Percentiles rank a stretch among this genome's conserved stretches.
Evolutionary conservation across 768 basidiomycete species (phyloP).

Genomic region (Trametes cinnabarina): DNA sequence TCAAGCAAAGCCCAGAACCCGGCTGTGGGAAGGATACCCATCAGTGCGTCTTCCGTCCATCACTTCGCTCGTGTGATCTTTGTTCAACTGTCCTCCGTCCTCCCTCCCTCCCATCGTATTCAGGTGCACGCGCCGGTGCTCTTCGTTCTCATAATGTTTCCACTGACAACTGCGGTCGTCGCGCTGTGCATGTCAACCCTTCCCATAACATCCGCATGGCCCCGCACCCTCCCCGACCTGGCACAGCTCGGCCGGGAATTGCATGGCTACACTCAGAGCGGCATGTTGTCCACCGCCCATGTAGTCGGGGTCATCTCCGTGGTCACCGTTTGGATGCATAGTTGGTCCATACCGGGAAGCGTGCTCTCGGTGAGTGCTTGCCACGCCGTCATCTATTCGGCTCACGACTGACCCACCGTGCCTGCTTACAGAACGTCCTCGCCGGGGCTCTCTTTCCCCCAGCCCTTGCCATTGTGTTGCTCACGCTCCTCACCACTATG

Average conservation of each 20-base stretch:
- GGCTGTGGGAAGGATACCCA: slow-evolving; percentile 39
- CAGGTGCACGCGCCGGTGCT: slow-evolving; percentile 61
- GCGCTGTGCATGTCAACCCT: slow-evolving; percentile 49
- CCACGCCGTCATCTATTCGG: no score
- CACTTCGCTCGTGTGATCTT: slow-evolving; percentile 13
- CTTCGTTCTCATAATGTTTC: slow-evolving; percentile 66
- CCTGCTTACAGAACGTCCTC: slow-evolving; percentile 69
- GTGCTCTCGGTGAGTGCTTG: slow-evolving; percentile 86
- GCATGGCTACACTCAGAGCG: slow-evolving; percentile 75
- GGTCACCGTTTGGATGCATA: slow-evolving; percentile 92
- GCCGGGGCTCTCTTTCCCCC: slow-evolving; percentile 87
- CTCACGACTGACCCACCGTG: no score
- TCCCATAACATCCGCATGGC: slow-evolving; percentile 75
- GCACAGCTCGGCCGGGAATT: slow-evolving; percentile 73
- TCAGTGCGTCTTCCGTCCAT: slow-evolving; percentile 34
- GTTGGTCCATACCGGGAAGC: slow-evolving; percentile 95
- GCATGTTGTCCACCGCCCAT: slow-evolving; percentile 61
- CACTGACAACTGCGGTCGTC: slow-evolving; percentile 59
- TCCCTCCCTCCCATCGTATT: not conserved
- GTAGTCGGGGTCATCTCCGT: slow-evolving; percentile 81
- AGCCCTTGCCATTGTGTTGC: slow-evolving; percentile 71
- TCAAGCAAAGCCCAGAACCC: slow-evolving; percentile 32
- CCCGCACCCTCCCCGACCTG: slow-evolving; percentile 70
- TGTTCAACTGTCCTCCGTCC: slow-evolving; percentile 9
- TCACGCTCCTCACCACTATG: slow-evolving; percentile 82